Evolutionary conservation across 257 asterid genomes (phyloP).

Genomic region (Solanum dulcamara): DNA sequence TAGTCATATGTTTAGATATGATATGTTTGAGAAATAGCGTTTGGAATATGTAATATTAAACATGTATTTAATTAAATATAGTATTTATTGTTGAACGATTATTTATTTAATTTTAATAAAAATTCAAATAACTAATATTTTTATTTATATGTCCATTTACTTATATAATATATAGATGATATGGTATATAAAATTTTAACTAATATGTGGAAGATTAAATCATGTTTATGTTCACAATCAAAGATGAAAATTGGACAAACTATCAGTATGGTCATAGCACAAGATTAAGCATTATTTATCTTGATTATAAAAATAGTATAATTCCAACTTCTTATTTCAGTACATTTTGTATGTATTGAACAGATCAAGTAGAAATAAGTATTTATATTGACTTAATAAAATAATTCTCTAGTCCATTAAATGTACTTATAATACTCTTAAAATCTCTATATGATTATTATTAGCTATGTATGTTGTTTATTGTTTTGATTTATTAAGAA

Average conservation of each 20-base stretch:
- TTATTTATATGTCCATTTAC: too few species aligned
- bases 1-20: not conserved
- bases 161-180: not conserved
- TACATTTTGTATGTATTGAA: not conserved
- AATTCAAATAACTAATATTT: not conserved
- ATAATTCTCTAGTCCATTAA: not conserved
- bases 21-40: not conserved
- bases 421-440: not conserved
- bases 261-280: not conserved
- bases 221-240: not conserved
- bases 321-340: not conserved
- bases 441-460: not conserved
- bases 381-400: not conserved
- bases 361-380: not conserved
- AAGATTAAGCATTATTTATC: not conserved
- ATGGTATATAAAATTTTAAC: not conserved
- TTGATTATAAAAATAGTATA: not conserved
- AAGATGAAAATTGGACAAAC: not conserved
- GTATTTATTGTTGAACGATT: not conserved
- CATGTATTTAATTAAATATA: not conserved
- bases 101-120: not conserved
- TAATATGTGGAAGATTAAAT: not conserved
- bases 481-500: not conserved
- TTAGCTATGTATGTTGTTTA: not conserved
- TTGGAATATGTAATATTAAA: not conserved